phyloP scores from a whole-genome alignment of 805 yeast species.

The Ogataea populi-albae region DNA sequence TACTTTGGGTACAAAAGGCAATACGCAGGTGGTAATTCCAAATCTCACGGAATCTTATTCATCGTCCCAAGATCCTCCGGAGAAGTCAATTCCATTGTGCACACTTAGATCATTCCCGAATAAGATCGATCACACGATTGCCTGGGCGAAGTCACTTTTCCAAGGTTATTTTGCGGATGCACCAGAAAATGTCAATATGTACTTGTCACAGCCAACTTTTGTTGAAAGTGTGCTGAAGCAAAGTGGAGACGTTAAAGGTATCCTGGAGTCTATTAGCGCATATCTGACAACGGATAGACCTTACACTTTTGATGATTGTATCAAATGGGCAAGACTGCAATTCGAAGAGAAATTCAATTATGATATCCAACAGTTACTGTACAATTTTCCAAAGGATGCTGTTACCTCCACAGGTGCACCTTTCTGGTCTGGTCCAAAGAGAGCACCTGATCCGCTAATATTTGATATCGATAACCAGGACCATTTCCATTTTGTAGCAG shows the following conservation, averaged over 20 bases:
- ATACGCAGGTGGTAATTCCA: slow-evolving; percentile 95
- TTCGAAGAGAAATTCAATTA: slow-evolving; percentile 82
- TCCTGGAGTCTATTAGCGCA: slow-evolving; percentile 74
- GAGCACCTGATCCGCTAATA: slow-evolving; percentile 85
- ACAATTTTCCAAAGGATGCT: slow-evolving; percentile 94
- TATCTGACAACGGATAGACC: slow-evolving; percentile 76
- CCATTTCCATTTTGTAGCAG: slow-evolving; percentile 80
- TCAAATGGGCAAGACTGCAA: slow-evolving; percentile 89
- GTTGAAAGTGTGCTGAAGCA: slow-evolving; percentile 90
- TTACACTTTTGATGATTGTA: slow-evolving; percentile 86
- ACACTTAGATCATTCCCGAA: slow-evolving; percentile 97
- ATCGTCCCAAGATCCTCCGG: slow-evolving; percentile 97
- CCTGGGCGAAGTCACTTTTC: slow-evolving; percentile 96
- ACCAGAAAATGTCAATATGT: slow-evolving; percentile 91
- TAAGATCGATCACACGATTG: slow-evolving; percentile 97
- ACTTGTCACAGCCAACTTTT: slow-evolving; percentile 86
- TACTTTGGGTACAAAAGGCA: slow-evolving; percentile 97
- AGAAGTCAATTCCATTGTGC: slow-evolving; percentile 94
- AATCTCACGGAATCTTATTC: slow-evolving; percentile 92
- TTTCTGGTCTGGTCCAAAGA: slow-evolving; percentile 97
- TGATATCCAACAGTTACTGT: slow-evolving; percentile 86
- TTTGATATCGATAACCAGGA: slow-evolving; percentile 75
- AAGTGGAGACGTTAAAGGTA: slow-evolving; percentile 85
- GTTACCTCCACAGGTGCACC: slow-evolving; percentile 86
- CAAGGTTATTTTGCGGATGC: slow-evolving; percentile 87